These are phyloP conservation scores for Quercus agrifolia DNA, from an alignment of 306 rosid species.

Conservation along the genomic window DNA sequence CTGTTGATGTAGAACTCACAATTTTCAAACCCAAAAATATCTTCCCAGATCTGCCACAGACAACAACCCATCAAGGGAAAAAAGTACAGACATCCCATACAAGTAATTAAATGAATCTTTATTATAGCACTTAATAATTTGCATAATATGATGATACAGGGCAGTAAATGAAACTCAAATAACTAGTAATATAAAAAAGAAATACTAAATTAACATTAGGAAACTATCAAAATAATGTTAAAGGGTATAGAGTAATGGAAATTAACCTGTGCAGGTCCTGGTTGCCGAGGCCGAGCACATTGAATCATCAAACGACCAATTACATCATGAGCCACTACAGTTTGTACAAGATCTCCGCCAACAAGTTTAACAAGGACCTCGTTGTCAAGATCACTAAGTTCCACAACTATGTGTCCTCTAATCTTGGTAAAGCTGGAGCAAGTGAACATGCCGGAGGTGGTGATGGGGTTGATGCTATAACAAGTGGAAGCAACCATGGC, in stretches of 20 bases:
- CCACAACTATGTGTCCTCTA: slow-evolving; percentile 87
- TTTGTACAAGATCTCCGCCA: slow-evolving; percentile 93
- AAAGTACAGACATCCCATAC: slow-evolving; percentile 6
- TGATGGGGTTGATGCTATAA: too few species aligned
- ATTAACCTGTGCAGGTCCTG: slow-evolving; percentile 90
- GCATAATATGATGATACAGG: too few species aligned
- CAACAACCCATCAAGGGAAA: slow-evolving; percentile 11
- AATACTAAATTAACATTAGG: too few species aligned
- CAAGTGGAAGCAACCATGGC: too few species aligned
- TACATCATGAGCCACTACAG: slow-evolving; percentile 95
- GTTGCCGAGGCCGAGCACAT: slow-evolving; percentile 69
- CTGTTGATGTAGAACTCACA: slow-evolving; percentile 92
- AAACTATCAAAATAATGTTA: background rate
- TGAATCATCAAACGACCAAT: slow-evolving; percentile 96
- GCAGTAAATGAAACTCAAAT: background rate
- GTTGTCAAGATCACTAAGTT: slow-evolving; percentile 85
- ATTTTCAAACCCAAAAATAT: slow-evolving; percentile 69
- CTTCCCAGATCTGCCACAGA: slow-evolving; percentile 32
- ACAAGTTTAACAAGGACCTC: slow-evolving; percentile 91
- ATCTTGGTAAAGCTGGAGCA: background rate
- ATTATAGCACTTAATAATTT: background rate
- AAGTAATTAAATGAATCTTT: background rate
- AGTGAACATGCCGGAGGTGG: too few species aligned
- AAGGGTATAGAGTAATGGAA: slow-evolving; percentile 13
- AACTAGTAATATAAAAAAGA: background rate